A percentile compares a stretch with the other conserved stretches of the same genome.
Conservation (phyloP, 2,329 filamentous ascomycete genomes). For the Colletotrichum tropicale region DNA sequence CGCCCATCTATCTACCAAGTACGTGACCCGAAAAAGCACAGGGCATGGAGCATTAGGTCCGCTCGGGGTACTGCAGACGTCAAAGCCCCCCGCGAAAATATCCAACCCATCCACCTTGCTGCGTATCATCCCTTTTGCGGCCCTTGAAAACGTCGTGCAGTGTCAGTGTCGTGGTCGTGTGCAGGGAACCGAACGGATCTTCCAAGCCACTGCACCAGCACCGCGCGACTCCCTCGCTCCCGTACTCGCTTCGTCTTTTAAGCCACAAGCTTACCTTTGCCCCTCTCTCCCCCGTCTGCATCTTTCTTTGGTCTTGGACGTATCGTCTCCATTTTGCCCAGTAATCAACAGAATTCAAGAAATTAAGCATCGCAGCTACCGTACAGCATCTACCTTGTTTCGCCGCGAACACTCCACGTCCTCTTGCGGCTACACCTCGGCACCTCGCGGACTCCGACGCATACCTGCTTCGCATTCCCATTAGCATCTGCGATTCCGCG, state of each 20-base stretch:
- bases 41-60: slow-evolving; percentile 10
- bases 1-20: background rate
- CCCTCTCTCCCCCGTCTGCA: background rate
- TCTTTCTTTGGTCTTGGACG: background rate
- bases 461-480: background rate
- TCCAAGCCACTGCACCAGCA: background rate
- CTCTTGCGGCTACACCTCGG: background rate
- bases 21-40: background rate
- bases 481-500: background rate
- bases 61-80: background rate
- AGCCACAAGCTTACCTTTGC: background rate
- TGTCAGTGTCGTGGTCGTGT: background rate
- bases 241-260: background rate
- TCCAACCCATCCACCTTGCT: background rate
- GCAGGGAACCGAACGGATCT: background rate
- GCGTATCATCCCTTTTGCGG: background rate
- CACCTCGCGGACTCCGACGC: background rate
- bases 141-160: background rate
- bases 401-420: background rate
- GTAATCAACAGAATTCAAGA: background rate
- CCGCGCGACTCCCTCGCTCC: background rate
- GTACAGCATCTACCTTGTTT: slow-evolving; percentile 12
- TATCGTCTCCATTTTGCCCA: background rate
- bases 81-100: slow-evolving; percentile 1
- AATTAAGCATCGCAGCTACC: background rate